Conservation (phyloP, 768 basidiomycete genomes). For the Inosperma sp. region DNA sequence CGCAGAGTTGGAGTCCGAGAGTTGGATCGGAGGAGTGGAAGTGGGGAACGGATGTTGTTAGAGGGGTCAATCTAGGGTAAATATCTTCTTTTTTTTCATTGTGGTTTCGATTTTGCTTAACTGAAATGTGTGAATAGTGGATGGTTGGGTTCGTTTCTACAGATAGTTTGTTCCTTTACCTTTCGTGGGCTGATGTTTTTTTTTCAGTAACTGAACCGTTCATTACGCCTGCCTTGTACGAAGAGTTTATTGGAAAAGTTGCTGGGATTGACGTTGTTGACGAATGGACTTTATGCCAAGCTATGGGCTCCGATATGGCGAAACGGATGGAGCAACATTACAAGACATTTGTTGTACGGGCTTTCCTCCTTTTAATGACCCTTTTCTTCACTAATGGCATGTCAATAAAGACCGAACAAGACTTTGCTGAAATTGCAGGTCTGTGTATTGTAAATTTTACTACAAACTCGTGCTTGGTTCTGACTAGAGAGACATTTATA, state of each 20-base stretch:
- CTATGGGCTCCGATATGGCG: constrained; percentile 62
- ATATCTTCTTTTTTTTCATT: no score
- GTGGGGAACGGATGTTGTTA: no score
- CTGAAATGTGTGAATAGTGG: not conserved
- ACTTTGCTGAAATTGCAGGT: constrained; percentile 80
- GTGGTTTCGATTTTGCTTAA: no score
- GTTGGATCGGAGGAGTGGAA: constrained; percentile 50
- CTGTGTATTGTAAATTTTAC: not conserved
- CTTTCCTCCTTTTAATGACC: not conserved
- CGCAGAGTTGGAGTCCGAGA: constrained; percentile 44
- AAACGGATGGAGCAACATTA: constrained; percentile 72
- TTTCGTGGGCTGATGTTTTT: constrained; percentile 69
- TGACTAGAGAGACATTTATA: constrained; percentile 5
- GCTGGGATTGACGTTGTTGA: no score
- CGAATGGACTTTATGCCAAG: constrained; percentile 62
- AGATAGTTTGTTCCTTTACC: constrained; percentile 74
- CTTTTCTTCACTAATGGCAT: not conserved
- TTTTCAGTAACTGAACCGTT: no score
- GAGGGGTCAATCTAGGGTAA: no score
- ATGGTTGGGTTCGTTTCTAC: constrained; percentile 26
- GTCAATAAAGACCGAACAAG: constrained; percentile 81
- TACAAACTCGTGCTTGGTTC: not conserved
- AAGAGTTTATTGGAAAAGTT: constrained; percentile 53
- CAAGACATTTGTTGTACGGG: constrained; percentile 70
- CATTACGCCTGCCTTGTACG: constrained; percentile 60